Evolutionary conservation across 768 basidiomycete species (phyloP).

Genomic region (Solioccasus polychromus): DNA sequence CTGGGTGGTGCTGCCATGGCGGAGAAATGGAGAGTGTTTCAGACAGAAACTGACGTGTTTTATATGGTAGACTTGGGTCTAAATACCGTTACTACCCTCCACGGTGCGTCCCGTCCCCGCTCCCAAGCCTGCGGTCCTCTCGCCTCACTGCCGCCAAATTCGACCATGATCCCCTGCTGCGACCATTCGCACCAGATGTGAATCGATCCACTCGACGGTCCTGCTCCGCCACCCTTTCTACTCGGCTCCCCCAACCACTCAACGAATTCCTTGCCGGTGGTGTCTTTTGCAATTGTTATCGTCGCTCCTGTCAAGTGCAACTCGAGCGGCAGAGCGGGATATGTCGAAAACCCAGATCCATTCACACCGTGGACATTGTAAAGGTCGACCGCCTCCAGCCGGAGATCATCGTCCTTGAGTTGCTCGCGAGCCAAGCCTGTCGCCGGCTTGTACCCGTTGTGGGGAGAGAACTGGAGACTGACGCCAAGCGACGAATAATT

Average conservation of each 20-base stretch:
- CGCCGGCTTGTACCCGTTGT: slow-evolving; percentile 58
- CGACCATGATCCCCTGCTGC: slow-evolving; percentile 76
- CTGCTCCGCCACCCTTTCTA: slow-evolving; percentile 87
- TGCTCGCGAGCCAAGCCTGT: slow-evolving; percentile 43
- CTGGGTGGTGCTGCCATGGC: slow-evolving; percentile 65
- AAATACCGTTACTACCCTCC: slow-evolving; percentile 75
- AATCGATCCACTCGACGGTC: slow-evolving; percentile 80
- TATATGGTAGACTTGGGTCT: slow-evolving; percentile 21
- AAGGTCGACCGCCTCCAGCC: slow-evolving; percentile 74
- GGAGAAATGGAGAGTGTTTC: background rate
- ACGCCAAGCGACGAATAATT: slow-evolving; percentile 80
- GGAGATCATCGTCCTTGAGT: slow-evolving; percentile 48
- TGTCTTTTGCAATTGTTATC: slow-evolving; percentile 45
- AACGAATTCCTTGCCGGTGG: slow-evolving; percentile 80
- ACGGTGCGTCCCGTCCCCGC: slow-evolving; percentile 73
- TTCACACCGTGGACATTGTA: slow-evolving; percentile 58
- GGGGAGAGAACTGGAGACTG: slow-evolving; percentile 75
- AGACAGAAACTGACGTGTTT: background rate
- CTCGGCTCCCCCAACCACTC: slow-evolving; percentile 76
- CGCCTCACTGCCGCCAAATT: slow-evolving; percentile 77
- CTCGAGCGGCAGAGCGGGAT: slow-evolving; percentile 52
- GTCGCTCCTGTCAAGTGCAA: slow-evolving; percentile 39
- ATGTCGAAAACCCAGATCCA: slow-evolving; percentile 51
- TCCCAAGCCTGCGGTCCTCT: slow-evolving; percentile 87
- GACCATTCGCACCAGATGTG: slow-evolving; percentile 95